Conservation (phyloP, 2,329 filamentous ascomycete species). For the Diaporthe capsici region DNA sequence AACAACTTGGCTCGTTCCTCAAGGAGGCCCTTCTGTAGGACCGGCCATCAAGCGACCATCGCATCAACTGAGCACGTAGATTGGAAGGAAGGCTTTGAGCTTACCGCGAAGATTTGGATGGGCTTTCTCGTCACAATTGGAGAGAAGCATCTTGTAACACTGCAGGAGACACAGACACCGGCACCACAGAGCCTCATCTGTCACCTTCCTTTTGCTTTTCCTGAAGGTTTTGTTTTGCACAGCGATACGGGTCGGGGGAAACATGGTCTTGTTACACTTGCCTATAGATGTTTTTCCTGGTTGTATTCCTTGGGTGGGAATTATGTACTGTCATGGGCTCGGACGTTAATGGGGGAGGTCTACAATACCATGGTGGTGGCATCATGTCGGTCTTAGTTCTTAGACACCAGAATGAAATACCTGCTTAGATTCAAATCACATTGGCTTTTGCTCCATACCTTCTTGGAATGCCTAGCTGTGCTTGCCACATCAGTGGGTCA, state of each 20-base stretch:
- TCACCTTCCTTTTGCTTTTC: constrained; percentile 23
- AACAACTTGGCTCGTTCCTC: constrained; percentile 53
- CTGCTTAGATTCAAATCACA: background rate
- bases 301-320: constrained; percentile 5
- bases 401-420: constrained; percentile 32
- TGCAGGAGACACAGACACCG: constrained; percentile 7
- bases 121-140: background rate
- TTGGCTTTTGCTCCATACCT: background rate
- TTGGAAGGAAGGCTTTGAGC: background rate
- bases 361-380: background rate
- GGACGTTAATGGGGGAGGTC: constrained; percentile 15
- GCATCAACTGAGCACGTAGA: background rate
- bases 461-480: background rate
- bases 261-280: background rate
- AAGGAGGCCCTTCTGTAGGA: constrained; percentile 52
- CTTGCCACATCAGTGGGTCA: too few species aligned
- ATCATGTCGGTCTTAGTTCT: constrained; percentile 20
- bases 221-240: constrained; percentile 5
- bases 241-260: constrained; percentile 11
- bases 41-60: too few species aligned
- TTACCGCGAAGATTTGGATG: background rate
- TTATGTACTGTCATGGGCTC: constrained; percentile 25
- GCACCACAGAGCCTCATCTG: constrained; percentile 11
- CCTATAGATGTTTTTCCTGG: background rate
- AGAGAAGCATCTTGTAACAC: background rate